Percentiles rank a stretch among this genome's conserved stretches.
These are phyloP conservation scores for Medicago lupulina DNA, from an alignment of 306 rosid genomes.

Conservation along the genomic window DNA sequence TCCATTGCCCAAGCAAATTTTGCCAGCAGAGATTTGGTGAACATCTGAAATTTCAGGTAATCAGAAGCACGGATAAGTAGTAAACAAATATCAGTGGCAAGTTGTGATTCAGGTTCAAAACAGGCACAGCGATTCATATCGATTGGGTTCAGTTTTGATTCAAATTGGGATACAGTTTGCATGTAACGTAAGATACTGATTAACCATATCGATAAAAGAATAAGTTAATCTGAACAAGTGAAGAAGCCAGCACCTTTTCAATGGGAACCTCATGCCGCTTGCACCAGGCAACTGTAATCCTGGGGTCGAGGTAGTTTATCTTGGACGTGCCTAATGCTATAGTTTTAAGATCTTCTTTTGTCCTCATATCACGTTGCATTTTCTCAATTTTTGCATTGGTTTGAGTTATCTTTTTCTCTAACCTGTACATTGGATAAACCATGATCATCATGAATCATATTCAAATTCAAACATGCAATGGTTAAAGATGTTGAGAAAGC, in stretches of 20 bases:
- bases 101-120: neutral
- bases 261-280: conserved; percentile 97
- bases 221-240: conserved; percentile 18
- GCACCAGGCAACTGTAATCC: conserved; percentile 99
- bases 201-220: neutral
- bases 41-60: conserved; percentile 64
- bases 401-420: conserved; percentile 81
- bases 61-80: neutral
- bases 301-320: conserved; percentile 95
- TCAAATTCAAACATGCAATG: conserved; percentile 33
- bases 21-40: conserved; percentile 89
- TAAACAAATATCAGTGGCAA: neutral
- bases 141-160: neutral
- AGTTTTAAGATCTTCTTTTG: conserved; percentile 92
- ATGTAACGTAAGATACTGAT: neutral
- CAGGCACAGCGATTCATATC: neutral
- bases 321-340: conserved; percentile 97
- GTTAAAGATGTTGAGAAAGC: conserved; percentile 30
- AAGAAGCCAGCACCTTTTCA: conserved; percentile 72
- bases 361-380: conserved; percentile 81
- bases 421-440: conserved; percentile 52
- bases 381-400: conserved; percentile 80
- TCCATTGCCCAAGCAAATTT: conserved; percentile 97
- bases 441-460: conserved; percentile 40
- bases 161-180: neutral